Percentiles rank a stretch among this genome's conserved stretches.
phyloP scores from a whole-genome alignment of 352 stramenopile genomes.

The Pythium insidiosum region DNA sequence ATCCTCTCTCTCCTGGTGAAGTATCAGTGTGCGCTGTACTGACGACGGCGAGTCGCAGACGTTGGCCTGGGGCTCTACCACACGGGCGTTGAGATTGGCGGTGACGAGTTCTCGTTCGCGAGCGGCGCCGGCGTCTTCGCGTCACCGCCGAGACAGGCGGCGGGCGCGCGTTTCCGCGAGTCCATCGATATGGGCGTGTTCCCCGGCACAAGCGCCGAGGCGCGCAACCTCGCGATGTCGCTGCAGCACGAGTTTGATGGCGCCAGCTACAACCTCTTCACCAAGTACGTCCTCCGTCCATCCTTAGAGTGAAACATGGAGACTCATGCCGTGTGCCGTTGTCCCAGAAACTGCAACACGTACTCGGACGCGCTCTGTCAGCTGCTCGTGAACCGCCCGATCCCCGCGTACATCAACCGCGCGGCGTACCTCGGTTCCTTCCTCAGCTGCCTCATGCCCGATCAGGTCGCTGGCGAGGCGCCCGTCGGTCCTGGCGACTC shows the following conservation, averaged over 20 bases:
- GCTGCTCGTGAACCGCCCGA: constrained; percentile 66
- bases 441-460: constrained; percentile 70
- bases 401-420: constrained; percentile 90
- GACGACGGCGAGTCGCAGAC: constrained; percentile 4
- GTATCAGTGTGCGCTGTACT: background rate
- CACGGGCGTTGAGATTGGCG: constrained; percentile 88
- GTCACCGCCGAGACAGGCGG: constrained; percentile 43
- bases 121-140: constrained; percentile 88
- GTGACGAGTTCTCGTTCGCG: constrained; percentile 91
- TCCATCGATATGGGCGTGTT: constrained; percentile 87
- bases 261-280: constrained; percentile 88
- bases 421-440: constrained; percentile 90
- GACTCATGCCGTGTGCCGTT: background rate
- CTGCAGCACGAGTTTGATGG: constrained; percentile 82
- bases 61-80: constrained; percentile 89
- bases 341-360: constrained; percentile 89
- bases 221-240: constrained; percentile 75
- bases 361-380: constrained; percentile 87
- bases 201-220: constrained; percentile 74
- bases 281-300: constrained; percentile 40
- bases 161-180: constrained; percentile 86
- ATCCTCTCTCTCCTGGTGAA: background rate
- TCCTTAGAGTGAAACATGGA: background rate
- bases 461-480: constrained; percentile 39
- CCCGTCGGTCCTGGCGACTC: constrained; percentile 40